phyloP scores from a whole-genome alignment of 2,329 filamentous ascomycete genomes.

The Fusarium sp. region DNA sequence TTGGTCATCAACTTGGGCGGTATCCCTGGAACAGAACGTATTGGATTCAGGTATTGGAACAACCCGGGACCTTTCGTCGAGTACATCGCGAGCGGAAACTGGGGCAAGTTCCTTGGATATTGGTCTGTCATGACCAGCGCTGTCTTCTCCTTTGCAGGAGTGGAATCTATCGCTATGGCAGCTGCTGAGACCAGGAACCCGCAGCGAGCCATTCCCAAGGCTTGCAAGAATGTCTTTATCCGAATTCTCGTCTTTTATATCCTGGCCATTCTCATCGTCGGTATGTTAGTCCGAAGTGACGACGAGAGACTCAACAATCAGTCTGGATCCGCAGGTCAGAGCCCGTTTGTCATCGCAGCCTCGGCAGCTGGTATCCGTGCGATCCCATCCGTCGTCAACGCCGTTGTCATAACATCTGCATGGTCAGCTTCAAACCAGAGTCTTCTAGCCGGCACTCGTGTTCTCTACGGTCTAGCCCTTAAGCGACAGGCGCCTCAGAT shows the following conservation, averaged over 20 bases:
- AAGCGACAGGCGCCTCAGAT: conserved; percentile 68
- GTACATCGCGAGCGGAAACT: conserved; percentile 68
- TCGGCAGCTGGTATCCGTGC: conserved; percentile 73
- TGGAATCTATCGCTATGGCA: conserved; percentile 71
- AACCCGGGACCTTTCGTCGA: conserved; percentile 76
- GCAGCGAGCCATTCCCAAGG: conserved; percentile 63
- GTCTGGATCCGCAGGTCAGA: conserved; percentile 57
- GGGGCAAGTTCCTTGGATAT: conserved; percentile 75
- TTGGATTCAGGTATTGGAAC: conserved; percentile 49
- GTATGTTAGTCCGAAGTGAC: conserved; percentile 70
- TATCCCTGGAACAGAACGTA: conserved; percentile 38
- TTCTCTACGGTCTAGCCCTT: conserved; percentile 69
- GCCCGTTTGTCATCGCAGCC: conserved; percentile 78
- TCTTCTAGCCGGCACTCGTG: conserved; percentile 69
- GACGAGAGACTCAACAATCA: conserved; percentile 64
- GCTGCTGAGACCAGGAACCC: conserved; percentile 70
- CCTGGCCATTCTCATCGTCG: conserved; percentile 77
- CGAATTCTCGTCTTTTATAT: conserved; percentile 71
- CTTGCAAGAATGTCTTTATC: conserved; percentile 68
- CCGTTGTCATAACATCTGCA: conserved; percentile 78
- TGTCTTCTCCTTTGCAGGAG: conserved; percentile 76
- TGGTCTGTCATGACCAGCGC: conserved; percentile 71
- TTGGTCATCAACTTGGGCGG: conserved; percentile 51
- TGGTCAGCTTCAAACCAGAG: conserved; percentile 77
- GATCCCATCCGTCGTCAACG: conserved; percentile 80